phyloP scores from a whole-genome alignment of 305 asterid genomes.

The Stenogyne calaminthoides region DNA sequence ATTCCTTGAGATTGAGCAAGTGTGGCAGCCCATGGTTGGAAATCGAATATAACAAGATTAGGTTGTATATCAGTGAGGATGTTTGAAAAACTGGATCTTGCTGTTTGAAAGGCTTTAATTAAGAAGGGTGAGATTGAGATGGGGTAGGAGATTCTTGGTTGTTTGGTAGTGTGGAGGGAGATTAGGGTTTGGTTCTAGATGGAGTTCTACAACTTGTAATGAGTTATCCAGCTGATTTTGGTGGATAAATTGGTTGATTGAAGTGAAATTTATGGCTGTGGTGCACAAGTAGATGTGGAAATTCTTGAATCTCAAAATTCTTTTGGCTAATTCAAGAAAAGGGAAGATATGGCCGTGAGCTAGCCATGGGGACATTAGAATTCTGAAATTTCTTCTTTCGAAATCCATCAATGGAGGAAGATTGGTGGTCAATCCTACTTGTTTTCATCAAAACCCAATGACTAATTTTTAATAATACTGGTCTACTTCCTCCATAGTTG shows the following conservation, averaged over 20 bases:
- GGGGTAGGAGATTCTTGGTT: constrained; percentile 31
- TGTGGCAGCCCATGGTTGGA: constrained; percentile 32
- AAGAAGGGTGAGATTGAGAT: constrained; percentile 17
- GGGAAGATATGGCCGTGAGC: constrained; percentile 5
- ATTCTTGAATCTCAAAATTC: neutral
- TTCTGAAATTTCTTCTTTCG: no score
- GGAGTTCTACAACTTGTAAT: neutral
- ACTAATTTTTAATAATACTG: no score
- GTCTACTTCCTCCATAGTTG: no score
- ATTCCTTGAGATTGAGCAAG: constrained; percentile 26
- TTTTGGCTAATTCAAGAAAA: constrained; percentile 18
- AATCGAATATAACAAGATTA: constrained; percentile 33
- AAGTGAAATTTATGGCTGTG: constrained; percentile 34
- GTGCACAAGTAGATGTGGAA: constrained; percentile 14
- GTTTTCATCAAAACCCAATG: no score
- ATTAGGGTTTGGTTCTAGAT: neutral
- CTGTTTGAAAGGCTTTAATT: constrained; percentile 28
- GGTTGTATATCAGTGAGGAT: constrained; percentile 27
- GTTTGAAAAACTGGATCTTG: constrained; percentile 28
- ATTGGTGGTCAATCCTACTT: no score
- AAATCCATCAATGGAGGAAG: no score
- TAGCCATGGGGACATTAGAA: neutral
- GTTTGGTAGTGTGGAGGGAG: constrained; percentile 30
- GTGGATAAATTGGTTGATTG: constrained; percentile 14
- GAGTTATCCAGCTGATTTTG: neutral